Conservation (phyloP, 768 basidiomycete species). For the Mycena rebaudengoi region DNA sequence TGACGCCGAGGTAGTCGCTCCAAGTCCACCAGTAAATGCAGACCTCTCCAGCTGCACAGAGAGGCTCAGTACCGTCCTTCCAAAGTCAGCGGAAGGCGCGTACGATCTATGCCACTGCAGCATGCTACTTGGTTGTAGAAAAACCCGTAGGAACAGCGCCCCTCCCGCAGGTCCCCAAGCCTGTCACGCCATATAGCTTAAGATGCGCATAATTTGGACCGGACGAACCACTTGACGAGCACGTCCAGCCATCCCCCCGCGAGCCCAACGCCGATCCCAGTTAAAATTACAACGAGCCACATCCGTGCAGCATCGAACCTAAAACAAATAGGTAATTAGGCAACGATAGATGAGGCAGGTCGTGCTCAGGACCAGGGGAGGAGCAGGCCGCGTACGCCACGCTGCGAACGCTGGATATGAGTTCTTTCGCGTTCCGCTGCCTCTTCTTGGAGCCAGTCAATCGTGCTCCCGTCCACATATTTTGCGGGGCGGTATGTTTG, state of each 20-base stretch:
- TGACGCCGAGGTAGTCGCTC: conserved; percentile 65
- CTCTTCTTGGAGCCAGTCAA: conserved; percentile 77
- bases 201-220: conserved; percentile 2
- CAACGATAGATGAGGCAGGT: background rate
- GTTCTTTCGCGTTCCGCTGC: conserved; percentile 66
- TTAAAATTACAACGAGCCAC: conserved; percentile 74
- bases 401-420: conserved; percentile 56
- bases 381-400: conserved; percentile 64
- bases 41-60: conserved; percentile 64
- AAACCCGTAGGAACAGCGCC: conserved; percentile 72
- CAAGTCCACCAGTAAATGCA: conserved; percentile 75
- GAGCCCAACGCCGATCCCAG: conserved; percentile 72
- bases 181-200: conserved; percentile 38
- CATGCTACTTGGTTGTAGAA: conserved; percentile 78
- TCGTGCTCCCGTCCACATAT: conserved; percentile 69
- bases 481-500: conserved; percentile 39
- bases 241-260: conserved; percentile 79
- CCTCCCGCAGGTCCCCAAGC: conserved; percentile 76
- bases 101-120: conserved; percentile 72
- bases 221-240: conserved; percentile 73
- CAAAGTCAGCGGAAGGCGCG: background rate
- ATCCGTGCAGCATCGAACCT: conserved; percentile 61
- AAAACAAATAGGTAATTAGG: background rate
- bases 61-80: conserved; percentile 1
- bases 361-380: conserved; percentile 46